Conservation (phyloP, 2,329 filamentous ascomycete species). For the Stachybotrys echinatus region DNA sequence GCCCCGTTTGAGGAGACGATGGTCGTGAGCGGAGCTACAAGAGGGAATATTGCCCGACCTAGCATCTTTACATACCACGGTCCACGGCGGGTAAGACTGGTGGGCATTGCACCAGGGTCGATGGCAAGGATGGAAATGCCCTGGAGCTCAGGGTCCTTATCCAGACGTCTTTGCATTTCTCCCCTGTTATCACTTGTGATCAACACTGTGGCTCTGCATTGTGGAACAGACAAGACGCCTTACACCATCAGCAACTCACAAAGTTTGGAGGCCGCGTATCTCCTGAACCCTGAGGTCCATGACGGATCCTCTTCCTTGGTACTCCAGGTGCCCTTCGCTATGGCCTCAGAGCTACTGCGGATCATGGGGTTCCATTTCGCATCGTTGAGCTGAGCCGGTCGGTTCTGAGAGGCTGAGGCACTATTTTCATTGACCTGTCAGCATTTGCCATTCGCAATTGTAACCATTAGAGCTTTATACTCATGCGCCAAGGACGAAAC, state of each 20-base stretch:
- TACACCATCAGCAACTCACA: slow-evolving; percentile 25
- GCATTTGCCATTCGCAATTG: background rate
- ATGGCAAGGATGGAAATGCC: slow-evolving; percentile 29
- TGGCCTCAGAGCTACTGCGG: slow-evolving; percentile 9
- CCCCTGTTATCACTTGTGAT: too few relatives aligned
- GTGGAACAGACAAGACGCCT: too few relatives aligned
- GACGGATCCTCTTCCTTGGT: slow-evolving; percentile 20
- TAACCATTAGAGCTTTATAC: slow-evolving; percentile 13
- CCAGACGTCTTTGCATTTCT: slow-evolving; percentile 27
- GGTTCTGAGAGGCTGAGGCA: slow-evolving; percentile 17
- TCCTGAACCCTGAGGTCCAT: slow-evolving; percentile 24
- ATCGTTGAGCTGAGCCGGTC: slow-evolving; percentile 1
- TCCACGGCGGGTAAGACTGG: slow-evolving; percentile 13
- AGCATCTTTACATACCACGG: background rate
- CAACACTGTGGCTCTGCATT: too few relatives aligned
- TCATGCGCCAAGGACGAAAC: slow-evolving; percentile 26
- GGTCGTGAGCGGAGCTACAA: background rate
- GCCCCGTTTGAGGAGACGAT: background rate
- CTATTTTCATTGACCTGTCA: background rate
- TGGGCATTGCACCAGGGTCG: slow-evolving; percentile 32
- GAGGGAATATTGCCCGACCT: background rate
- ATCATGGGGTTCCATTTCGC: slow-evolving; percentile 11
- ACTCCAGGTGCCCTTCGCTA: slow-evolving; percentile 28
- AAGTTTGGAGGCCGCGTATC: slow-evolving; percentile 32
- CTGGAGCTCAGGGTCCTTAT: slow-evolving; percentile 23